Evolutionary conservation across 169 alveolate genomes (phyloP).

Genomic region (Eimeria necatrix): DNA sequence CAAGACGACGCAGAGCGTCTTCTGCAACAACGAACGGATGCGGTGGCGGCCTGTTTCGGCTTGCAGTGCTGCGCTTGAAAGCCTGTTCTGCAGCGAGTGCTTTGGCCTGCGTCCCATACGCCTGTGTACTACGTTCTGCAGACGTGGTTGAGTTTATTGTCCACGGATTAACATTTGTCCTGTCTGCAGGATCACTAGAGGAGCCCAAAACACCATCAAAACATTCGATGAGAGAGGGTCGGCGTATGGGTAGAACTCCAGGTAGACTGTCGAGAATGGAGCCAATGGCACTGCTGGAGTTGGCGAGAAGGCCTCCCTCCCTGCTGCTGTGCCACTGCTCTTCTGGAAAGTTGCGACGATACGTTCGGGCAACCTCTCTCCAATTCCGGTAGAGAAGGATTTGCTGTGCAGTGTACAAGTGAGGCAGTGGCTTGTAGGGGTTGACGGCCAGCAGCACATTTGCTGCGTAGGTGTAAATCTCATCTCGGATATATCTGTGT

Average conservation of each 20-base stretch:
- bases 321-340: neutral
- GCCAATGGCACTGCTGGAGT: neutral
- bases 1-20: slow-evolving; percentile 77
- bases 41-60: slow-evolving; percentile 82
- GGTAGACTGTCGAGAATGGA: slow-evolving; percentile 32
- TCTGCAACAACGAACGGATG: slow-evolving; percentile 85
- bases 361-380: slow-evolving; percentile 30
- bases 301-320: neutral
- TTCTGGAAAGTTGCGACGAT: slow-evolving; percentile 3
- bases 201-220: neutral
- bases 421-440: slow-evolving; percentile 91
- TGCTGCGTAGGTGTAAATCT: slow-evolving; percentile 97
- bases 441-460: slow-evolving; percentile 98
- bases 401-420: slow-evolving; percentile 76
- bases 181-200: neutral
- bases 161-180: neutral
- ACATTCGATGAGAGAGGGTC: neutral
- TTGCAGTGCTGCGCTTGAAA: slow-evolving; percentile 2
- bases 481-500: slow-evolving; percentile 52
- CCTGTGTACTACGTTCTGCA: neutral
- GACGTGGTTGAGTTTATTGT: neutral
- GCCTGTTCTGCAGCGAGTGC: neutral
- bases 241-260: slow-evolving; percentile 2
- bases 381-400: slow-evolving; percentile 49
- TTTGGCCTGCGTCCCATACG: neutral